phyloP scores from a whole-genome alignment of 305 asterid genomes.

The Rubia peregrina region DNA sequence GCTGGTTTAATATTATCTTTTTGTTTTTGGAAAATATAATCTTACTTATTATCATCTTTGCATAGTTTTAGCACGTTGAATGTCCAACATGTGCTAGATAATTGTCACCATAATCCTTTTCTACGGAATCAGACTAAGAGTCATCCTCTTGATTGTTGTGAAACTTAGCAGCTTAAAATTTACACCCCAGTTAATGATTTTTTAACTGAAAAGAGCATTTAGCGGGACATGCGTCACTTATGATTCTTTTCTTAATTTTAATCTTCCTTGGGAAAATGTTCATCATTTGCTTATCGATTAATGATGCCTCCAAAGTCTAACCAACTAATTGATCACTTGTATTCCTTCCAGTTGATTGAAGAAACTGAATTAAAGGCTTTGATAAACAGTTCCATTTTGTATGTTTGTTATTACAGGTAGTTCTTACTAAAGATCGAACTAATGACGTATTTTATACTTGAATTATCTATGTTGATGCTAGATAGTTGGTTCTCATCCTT shows the following conservation, averaged over 20 bases:
- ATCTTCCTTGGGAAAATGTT: conserved; percentile 34
- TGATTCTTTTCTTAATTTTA: conserved; percentile 60
- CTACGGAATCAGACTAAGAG: conserved; percentile 38
- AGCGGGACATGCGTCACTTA: conserved; percentile 57
- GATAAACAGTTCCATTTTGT: conserved; percentile 40
- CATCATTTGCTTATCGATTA: conserved; percentile 40
- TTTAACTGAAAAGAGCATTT: conserved; percentile 45
- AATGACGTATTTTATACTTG: no score
- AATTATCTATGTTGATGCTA: no score
- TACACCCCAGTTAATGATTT: conserved; percentile 26
- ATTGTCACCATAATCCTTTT: conserved; percentile 23
- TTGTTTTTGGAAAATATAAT: no score
- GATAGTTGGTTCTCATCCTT: no score
- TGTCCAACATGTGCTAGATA: no score
- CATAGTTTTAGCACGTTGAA: no score
- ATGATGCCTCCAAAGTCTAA: conserved; percentile 50
- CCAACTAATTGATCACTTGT: conserved; percentile 38
- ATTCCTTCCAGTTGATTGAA: conserved; percentile 60
- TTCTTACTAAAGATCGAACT: no score
- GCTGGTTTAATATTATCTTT: no score
- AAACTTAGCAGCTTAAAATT: conserved; percentile 42
- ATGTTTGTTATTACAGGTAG: no score
- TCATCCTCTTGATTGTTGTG: conserved; percentile 60
- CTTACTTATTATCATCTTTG: no score
- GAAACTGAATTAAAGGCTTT: conserved; percentile 69